Evolutionary conservation across 495 filamentous ascomycete genomes (phyloP).

Genomic region (Penicillium silybi): DNA sequence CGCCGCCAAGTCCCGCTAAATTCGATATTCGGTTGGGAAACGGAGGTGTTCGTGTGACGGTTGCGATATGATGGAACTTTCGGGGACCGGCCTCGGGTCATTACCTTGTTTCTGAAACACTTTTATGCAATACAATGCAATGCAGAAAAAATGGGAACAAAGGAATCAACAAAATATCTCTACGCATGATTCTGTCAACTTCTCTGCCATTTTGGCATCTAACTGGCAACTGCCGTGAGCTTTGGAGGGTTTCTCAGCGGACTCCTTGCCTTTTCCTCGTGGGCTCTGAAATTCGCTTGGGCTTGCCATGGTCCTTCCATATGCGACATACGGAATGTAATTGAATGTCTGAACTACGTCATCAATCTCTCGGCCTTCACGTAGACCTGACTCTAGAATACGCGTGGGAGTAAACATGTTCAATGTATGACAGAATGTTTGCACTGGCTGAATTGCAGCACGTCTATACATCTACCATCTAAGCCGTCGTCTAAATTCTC

Average conservation of each 20-base stretch:
- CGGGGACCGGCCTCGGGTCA: conserved; percentile 23
- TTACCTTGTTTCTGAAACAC: conserved; percentile 28
- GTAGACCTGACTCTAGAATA: neutral
- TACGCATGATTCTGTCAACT: conserved; percentile 7
- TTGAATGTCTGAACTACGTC: neutral
- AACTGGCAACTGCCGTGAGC: neutral
- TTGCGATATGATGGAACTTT: conserved; percentile 34
- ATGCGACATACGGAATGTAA: neutral
- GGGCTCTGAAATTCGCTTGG: neutral
- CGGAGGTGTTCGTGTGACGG: conserved; percentile 20
- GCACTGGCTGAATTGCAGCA: neutral
- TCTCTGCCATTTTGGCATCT: neutral
- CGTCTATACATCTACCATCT: conserved; percentile 9
- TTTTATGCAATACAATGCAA: conserved; percentile 29
- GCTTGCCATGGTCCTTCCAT: neutral
- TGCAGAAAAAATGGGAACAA: conserved; percentile 29
- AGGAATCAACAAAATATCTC: conserved; percentile 21
- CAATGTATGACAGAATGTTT: neutral
- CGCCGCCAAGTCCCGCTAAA: conserved; percentile 83
- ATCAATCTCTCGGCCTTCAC: neutral
- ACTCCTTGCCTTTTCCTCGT: neutral
- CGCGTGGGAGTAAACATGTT: neutral
- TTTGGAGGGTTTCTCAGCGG: neutral
- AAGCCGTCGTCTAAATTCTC: neutral
- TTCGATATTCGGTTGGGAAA: conserved; percentile 32